Evolutionary conservation across 129 eudicot genomes (phyloP).

Genomic region (Pseudognaphalium luteoalbum): DNA sequence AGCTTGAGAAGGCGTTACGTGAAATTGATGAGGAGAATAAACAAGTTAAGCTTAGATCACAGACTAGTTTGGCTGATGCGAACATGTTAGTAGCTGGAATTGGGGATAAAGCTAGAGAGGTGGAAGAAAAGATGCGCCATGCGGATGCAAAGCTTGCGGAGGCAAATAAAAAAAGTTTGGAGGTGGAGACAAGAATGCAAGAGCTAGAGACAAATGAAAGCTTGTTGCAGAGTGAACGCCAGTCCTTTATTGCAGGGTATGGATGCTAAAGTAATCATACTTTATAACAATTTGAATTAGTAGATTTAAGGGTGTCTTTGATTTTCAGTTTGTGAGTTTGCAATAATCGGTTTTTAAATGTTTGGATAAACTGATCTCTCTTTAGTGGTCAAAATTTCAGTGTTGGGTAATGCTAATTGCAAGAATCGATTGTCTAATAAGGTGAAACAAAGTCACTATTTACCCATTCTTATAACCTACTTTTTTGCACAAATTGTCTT

Average conservation of each 20-base stretch:
- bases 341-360: neutral
- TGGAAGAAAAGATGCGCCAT: constrained; percentile 60
- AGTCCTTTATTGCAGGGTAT: constrained; percentile 71
- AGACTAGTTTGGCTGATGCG: constrained; percentile 59
- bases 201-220: constrained; percentile 75
- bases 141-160: constrained; percentile 84
- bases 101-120: constrained; percentile 58
- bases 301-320: neutral
- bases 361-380: neutral
- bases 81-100: constrained; percentile 51
- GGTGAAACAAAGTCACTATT: neutral
- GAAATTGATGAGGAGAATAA: constrained; percentile 53
- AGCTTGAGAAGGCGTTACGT: constrained; percentile 85
- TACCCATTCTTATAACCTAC: neutral
- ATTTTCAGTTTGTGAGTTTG: neutral
- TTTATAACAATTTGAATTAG: constrained; percentile 1
- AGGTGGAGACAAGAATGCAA: constrained; percentile 72
- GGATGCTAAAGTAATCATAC: constrained; percentile 17
- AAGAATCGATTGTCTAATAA: neutral
- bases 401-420: neutral
- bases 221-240: constrained; percentile 57
- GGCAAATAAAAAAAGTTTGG: constrained; percentile 65
- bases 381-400: neutral
- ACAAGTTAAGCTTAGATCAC: constrained; percentile 55
- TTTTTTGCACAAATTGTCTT: neutral